phyloP scores from a whole-genome alignment of 306 rosid species.

The Dryas alaskensis region DNA sequence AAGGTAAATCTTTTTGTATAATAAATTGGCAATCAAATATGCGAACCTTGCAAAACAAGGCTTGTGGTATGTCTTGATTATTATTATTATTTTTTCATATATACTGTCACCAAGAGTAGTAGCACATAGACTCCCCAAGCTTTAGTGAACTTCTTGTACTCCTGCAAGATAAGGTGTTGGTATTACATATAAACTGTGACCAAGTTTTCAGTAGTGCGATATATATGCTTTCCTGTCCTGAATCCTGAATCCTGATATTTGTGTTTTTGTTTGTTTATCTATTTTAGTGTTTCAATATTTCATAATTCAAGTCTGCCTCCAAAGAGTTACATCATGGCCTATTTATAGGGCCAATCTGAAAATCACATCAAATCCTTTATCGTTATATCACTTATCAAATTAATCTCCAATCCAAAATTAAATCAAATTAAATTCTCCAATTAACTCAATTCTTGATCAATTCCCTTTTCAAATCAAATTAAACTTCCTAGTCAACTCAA shows the following conservation, averaged over 20 bases:
- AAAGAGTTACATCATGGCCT: background rate
- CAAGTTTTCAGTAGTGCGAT: background rate
- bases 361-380: too few relatives aligned
- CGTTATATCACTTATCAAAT: background rate
- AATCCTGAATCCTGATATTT: background rate
- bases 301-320: background rate
- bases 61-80: background rate
- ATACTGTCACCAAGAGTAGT: background rate
- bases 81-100: background rate
- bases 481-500: background rate
- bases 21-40: background rate
- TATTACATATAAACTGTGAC: background rate
- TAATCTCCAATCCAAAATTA: background rate
- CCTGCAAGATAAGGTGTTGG: background rate
- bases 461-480: background rate
- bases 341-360: background rate
- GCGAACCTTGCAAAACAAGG: background rate
- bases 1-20: slow-evolving; percentile 54
- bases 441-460: background rate
- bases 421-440: too few relatives aligned
- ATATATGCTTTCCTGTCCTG: background rate
- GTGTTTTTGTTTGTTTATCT: background rate
- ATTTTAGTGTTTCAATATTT: background rate
- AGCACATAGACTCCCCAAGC: background rate
- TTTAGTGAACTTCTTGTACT: background rate